Evolutionary conservation across 2,329 filamentous ascomycete genomes (phyloP), one percentile per base, ranked within the genome.

Genomic region (Annulohypoxylon truncatum): DNA sequence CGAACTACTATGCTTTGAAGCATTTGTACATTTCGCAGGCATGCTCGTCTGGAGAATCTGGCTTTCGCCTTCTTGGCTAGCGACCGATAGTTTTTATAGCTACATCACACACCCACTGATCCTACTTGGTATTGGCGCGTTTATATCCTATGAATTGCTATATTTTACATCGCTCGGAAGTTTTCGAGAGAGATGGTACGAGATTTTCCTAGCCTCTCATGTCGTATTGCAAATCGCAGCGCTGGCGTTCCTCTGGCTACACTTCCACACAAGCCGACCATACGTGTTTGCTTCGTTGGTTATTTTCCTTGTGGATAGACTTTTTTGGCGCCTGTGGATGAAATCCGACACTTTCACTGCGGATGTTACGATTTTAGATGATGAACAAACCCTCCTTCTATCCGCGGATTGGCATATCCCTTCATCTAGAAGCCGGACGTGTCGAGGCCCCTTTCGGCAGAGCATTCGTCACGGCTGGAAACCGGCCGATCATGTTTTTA

Each of bases 401-500:
- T 81, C 81, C 0, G 74, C 75, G 0, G 72, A 78, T 28, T 82
- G 80, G 80, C 75, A 79, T 50, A 74, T 79, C 9, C 70, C 74
- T 6, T 22, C 33, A 4, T 12, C 35, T 26, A 58, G 38, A 28
- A 52, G 48, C 57, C 69, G 15, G n/a, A 35, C 9, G 15, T 56
- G 48, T 48, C 9, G 66, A 54, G 9, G 62, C 42, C 24, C 40
- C 71, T 26, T 74, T 70, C 29, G 72, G 62, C 64, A 76, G 61
- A 79, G 79, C 71, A 82, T 85, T 68, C 73, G 70, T 3, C 66
- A 80, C 51, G 88, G 88, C 40, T 91, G 89, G 88, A 73, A 80
- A 18, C 84, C 88, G 2, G 86, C 87, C 13, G 86, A 90, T 71
- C 89, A 91, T 74, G 82, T 90, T 51, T 91, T 91, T 76, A 74